Base-by-base conservation (phyloP, 495 filamentous ascomycete species). In the Tuber aestivum region DNA sequence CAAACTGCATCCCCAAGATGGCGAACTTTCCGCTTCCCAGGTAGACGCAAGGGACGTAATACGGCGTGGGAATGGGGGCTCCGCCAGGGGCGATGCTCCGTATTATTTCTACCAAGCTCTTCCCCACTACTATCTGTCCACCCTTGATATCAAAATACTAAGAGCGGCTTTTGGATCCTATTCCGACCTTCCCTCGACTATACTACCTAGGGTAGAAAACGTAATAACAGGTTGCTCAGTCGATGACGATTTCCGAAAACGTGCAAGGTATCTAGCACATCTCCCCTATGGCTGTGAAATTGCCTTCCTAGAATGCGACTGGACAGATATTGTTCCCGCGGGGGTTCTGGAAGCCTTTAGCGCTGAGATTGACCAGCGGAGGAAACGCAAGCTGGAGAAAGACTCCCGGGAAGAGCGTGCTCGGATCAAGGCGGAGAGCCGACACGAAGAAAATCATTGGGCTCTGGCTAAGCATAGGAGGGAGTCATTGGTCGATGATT, bases 261-360 rank as follows among this genome's bases (percentile, higher is more conserved):
- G 93, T 72, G 89, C 93, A 44, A 97, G 95, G 83, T 99, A 98
- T 80, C 87, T 99, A 2, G 90, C 91, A 10, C 95, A 99, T 83
- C 88, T 99, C 21, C 95, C 95, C 0, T 89, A 94, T 73, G 95
- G 95, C 3, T 97, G 95, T 84, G 93, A 97, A 76, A 93, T 98
- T 61, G 92, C 88, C 78, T 98, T 98, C 80, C 85, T 99, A 0
- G 95, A 98, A 84, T 99, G 95, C 80, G 94, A 99, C 83, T 99
- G 95, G 95, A 93, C 93, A 1, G 95, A 97, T 78, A 89, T 94
- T 23, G 93, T 99, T 27, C 85, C 88, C 9, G 87, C 90, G 3
- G 93, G 94, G 70, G 87, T 95, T 16, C 85, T 99, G 23, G 89
- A 88, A 27, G 85, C 86, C 3, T 99, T 97, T 85, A 86, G 86